A percentile compares a stretch with the other conserved stretches of the same genome.
phyloP scores from a whole-genome alignment of 2,329 filamentous ascomycete species.

The Pseudogymnoascus sp. region DNA sequence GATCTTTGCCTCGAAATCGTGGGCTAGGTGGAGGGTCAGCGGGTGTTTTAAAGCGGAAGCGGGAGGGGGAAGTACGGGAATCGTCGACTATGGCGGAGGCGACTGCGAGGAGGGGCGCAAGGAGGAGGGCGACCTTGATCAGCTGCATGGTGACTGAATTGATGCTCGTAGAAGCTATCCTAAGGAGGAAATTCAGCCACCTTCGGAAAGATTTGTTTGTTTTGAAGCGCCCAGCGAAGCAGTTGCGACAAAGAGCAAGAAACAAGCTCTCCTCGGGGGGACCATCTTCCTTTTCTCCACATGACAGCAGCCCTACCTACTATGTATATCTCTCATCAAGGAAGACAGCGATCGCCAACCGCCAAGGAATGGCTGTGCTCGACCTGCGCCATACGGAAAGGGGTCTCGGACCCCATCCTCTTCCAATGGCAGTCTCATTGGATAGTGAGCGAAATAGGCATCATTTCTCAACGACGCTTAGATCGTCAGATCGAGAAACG shows the following conservation, averaged over 20 bases:
- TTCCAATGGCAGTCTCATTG: background rate
- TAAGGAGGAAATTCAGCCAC: background rate
- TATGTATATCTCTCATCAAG: background rate
- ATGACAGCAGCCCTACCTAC: background rate
- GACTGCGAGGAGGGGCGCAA: conserved; percentile 13
- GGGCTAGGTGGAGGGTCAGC: background rate
- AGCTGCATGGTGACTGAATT: background rate
- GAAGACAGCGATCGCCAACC: background rate
- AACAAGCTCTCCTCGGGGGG: background rate
- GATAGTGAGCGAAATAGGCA: background rate
- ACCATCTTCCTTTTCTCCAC: background rate
- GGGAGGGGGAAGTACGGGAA: conserved; percentile 21
- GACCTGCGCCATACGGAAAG: background rate
- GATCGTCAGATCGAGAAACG: background rate
- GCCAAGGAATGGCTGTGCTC: background rate
- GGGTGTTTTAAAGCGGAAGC: conserved; percentile 5
- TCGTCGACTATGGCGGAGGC: conserved; percentile 18
- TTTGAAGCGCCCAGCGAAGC: background rate
- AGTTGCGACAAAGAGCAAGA: background rate
- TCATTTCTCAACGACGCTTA: background rate
- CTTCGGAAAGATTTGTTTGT: background rate
- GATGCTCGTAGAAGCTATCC: background rate
- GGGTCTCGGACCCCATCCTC: background rate
- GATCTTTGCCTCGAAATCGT: background rate
- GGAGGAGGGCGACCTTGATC: conserved; percentile 21